phyloP scores from a whole-genome alignment of 176 grass and related monocot species.

The Eragrostis nindensis region DNA sequence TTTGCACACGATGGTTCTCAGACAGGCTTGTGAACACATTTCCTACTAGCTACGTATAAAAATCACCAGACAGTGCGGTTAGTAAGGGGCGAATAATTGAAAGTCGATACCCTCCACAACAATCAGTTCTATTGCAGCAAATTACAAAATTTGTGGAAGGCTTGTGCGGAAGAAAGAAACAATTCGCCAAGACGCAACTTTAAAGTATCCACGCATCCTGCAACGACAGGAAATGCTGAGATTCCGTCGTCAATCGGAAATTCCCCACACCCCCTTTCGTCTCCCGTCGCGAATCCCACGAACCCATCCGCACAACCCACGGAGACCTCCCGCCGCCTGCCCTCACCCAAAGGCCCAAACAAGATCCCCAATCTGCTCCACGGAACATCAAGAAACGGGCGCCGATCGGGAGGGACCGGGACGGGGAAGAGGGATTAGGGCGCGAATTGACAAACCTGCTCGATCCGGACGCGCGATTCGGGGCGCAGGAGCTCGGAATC shows the following conservation, averaged over 20 bases:
- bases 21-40: background rate
- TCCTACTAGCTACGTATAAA: no score
- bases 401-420: background rate
- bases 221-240: background rate
- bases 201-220: background rate
- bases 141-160: no score
- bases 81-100: no score
- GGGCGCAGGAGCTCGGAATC: background rate
- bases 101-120: background rate
- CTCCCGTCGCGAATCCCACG: background rate
- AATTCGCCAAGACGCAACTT: background rate
- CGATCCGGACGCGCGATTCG: background rate
- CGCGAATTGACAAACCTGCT: slow-evolving; percentile 24
- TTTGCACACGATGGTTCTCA: background rate
- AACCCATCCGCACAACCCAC: background rate
- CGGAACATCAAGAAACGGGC: background rate
- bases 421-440: slow-evolving; percentile 15
- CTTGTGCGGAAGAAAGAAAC: background rate
- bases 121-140: background rate
- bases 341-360: background rate
- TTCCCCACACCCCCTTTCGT: background rate
- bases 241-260: background rate
- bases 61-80: no score
- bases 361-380: background rate
- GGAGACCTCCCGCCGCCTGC: background rate